Evolutionary conservation across 108 stramenopile species (phyloP).

Genomic region (Bacterosira constricta): DNA sequence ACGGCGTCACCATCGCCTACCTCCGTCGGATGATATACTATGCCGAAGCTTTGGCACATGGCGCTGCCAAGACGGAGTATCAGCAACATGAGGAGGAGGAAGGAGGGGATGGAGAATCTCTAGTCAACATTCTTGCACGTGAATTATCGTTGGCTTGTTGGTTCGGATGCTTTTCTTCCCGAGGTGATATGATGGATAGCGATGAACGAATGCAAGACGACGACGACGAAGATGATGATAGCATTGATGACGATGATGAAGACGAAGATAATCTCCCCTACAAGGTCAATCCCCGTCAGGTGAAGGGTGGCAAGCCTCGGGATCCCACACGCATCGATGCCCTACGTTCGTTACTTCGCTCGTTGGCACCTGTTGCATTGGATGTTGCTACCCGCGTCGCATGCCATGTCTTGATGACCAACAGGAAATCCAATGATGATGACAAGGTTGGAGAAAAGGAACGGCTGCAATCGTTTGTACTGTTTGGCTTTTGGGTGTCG

Average conservation of each 20-base stretch:
- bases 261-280: constrained; percentile 19
- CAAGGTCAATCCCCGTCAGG: constrained; percentile 19
- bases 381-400: constrained; percentile 70
- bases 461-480: constrained; percentile 42
- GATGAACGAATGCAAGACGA: constrained; percentile 1
- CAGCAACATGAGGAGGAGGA: neutral
- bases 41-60: constrained; percentile 19
- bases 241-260: constrained; percentile 15
- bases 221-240: neutral
- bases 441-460: constrained; percentile 4
- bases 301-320: constrained; percentile 41
- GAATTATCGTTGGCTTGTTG: constrained; percentile 27
- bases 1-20: constrained; percentile 18
- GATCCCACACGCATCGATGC: constrained; percentile 61
- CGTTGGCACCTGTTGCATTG: constrained; percentile 74
- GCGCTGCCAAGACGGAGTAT: neutral
- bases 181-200: constrained; percentile 17
- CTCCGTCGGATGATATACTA: constrained; percentile 32
- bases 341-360: constrained; percentile 64
- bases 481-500: constrained; percentile 80
- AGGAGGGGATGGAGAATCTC: constrained; percentile 29
- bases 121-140: constrained; percentile 26
- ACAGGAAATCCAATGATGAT: neutral
- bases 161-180: no score
- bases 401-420: constrained; percentile 29